Evolutionary conservation across 495 filamentous ascomycete species (phyloP).

Genomic region (Penicillium flavigenum): DNA sequence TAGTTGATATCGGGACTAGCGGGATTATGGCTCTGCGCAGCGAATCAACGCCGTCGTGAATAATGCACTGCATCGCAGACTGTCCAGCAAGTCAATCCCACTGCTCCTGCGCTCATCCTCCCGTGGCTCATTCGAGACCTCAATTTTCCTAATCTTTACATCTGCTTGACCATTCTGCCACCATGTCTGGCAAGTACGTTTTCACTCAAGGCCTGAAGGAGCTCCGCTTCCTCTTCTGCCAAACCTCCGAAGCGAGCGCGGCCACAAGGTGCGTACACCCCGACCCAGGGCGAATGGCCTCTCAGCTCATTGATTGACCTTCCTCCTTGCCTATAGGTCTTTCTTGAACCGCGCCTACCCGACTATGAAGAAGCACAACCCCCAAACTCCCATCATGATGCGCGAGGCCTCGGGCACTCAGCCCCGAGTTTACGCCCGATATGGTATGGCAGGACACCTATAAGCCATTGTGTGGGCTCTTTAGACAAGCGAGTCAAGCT

Average conservation of each 20-base stretch:
- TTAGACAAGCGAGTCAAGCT: slow-evolving; percentile 5
- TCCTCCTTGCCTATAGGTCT: slow-evolving; percentile 52
- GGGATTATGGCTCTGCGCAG: slow-evolving; percentile 20
- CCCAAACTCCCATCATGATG: slow-evolving; percentile 88
- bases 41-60: slow-evolving; percentile 32
- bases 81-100: slow-evolving; percentile 19
- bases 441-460: slow-evolving; percentile 59
- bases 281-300: neutral
- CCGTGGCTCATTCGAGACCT: slow-evolving; percentile 5
- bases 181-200: slow-evolving; percentile 89
- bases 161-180: slow-evolving; percentile 21
- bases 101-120: slow-evolving; percentile 5
- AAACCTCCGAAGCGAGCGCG: slow-evolving; percentile 84
- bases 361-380: slow-evolving; percentile 99
- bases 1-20: slow-evolving; percentile 21
- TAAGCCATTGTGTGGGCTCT: neutral
- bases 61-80: slow-evolving; percentile 23
- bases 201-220: slow-evolving; percentile 89
- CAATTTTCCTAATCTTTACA: neutral
- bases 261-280: slow-evolving; percentile 64
- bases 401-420: slow-evolving; percentile 81
- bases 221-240: slow-evolving; percentile 95
- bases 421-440: slow-evolving; percentile 88
- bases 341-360: slow-evolving; percentile 93
- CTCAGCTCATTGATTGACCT: slow-evolving; percentile 18